Base-by-base conservation (phyloP, 2,329 filamentous ascomycete genomes). In the Myotisia sp. region DNA sequence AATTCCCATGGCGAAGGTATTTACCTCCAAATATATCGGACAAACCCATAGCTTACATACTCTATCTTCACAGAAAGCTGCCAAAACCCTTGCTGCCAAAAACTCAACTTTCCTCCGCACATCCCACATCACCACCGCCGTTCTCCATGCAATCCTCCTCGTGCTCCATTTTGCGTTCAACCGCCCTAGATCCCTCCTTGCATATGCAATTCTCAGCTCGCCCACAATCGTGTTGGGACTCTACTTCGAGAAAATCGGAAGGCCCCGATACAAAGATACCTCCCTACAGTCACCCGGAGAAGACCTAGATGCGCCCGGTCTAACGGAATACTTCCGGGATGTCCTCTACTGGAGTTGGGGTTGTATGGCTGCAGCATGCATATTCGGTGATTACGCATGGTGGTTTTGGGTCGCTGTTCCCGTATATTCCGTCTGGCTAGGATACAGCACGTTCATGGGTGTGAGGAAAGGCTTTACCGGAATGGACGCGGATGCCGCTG, bases 271-370 rank as follows among this genome's bases (percentile, higher is more conserved):
- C 53, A 54, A 74, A 14, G 76, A 73, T 30, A 69, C 67, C 9
- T 67, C 76, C n/a, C 65, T 95, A 41, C 76, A 73, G 53, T 74
- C 70, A 20, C 66, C 82, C 1, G 87, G 90, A 27, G 86, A 95
- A 54, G 90, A 98, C 55, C 71, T 98, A 33, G 75, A 80, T 34
- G 82, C 84, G 6, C 71, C 78, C 21, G 90, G 90, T 3, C 62
- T 98, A 64, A 95, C 87, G 7, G 90, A 94, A 61, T 95, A 92
- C 65, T 83, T 95, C 79, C 98, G 92, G 70, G 90, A 98, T 60
- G 73, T 93, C 32, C 65, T 93, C 34, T 95, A 93, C 72, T 84
- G 92, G 63, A 94, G 85, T 0, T 94, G 86, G 77, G 76, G 73
- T 7, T 80, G 76, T 35, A 64, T 83, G 26, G 59, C 77, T 6